These are phyloP conservation scores for Psilocybe subaeruginosa DNA, from an alignment of 768 basidiomycete species.

Conservation along the genomic window DNA sequence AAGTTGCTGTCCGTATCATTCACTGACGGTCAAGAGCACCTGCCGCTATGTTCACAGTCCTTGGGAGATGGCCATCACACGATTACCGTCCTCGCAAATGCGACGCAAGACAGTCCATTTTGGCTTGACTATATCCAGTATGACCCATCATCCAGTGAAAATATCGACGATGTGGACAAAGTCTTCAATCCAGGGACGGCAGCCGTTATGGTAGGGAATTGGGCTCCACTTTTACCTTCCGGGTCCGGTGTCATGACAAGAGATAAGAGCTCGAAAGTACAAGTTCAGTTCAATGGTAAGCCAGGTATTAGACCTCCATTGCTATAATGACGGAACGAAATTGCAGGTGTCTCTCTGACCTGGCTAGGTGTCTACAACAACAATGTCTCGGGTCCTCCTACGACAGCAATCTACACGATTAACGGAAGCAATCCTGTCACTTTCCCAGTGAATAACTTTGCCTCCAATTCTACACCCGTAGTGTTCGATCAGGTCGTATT, in stretches of 20 bases:
- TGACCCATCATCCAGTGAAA: neutral
- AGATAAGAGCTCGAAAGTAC: neutral
- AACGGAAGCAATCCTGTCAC: conserved; percentile 1
- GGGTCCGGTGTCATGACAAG: neutral
- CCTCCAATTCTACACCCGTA: neutral
- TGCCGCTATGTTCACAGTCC: neutral
- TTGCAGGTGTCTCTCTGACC: conserved; percentile 1
- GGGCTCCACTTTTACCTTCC: neutral
- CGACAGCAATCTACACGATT: conserved; percentile 6
- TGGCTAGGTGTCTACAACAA: conserved; percentile 7
- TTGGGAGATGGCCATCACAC: neutral
- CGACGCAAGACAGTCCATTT: neutral
- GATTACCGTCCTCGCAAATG: neutral
- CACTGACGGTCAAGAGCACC: neutral
- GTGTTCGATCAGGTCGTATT: conserved; percentile 1
- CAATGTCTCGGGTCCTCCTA: neutral
- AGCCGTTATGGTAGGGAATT: neutral
- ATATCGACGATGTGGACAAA: neutral
- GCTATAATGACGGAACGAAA: neutral
- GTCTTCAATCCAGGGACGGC: neutral
- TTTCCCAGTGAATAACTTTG: neutral
- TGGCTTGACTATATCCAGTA: neutral
- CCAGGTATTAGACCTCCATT: neutral
- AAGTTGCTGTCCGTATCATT: neutral
- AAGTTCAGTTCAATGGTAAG: neutral